Base-by-base conservation (phyloP, 495 filamentous ascomycete genomes). In the Penicillium maclennaniae region DNA sequence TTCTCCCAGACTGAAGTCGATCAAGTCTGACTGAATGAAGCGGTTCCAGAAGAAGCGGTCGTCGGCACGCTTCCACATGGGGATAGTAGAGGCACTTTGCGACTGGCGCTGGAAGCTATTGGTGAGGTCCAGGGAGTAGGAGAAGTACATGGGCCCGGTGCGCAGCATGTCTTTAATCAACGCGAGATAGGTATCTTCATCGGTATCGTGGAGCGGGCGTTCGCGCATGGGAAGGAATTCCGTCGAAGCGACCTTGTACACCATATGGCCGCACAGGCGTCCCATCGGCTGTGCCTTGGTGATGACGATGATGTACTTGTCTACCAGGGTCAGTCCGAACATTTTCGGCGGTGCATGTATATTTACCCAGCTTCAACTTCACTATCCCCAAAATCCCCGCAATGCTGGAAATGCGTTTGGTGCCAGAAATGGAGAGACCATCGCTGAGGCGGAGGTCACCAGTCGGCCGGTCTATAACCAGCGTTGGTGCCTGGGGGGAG, bases 41-140 rank as follows among this genome's bases (percentile, higher is more conserved):
- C 85, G 83, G 68, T 98, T 98, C 92, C 92, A 98, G 78, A 96
- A 98, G 76, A 98, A 97, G 47, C 93, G 86, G 60, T 98, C 92
- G 70, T 98, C 93, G 47, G 95, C 88, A 53, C 91, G 76, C 70
- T 87, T 84, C 93, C 93, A 98, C 48, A 97, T 75, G 10, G 93
- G 92, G 46, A 77, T 73, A 28, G 78, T 76, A 19, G 72, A 60
- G 56, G 96, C 82, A 20, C 78, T 73, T 49, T 89, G 82, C 2
- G 89, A 80, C 70, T 97, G 93, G 45, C 95, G 81, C 71, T 98
- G 93, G 72, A 96, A 95, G 67, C 80, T 89, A 74, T 92, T 97
- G 43, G 93, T 98, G 55, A 98, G 74, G 63, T 98, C 93, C 62
- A 93, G 78, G 16, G 91, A 89, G 75, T 98, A 98, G 42, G 93